Conservation (phyloP, 1,284 basidiomycete species). For the Melampsora americana region DNA sequence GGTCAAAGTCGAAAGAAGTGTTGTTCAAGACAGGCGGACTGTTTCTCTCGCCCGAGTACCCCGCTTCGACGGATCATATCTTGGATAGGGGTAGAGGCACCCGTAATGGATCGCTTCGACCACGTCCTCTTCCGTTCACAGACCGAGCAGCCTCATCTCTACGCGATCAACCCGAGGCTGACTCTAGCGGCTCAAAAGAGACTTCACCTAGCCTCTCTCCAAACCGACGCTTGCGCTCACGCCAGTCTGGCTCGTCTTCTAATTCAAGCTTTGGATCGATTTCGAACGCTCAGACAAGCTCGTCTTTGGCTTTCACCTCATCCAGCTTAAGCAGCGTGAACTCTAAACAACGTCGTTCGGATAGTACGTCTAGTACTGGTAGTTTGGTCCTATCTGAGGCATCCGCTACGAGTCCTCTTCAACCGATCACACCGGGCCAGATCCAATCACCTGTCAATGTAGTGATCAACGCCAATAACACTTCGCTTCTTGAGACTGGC, state of each 20-base stretch:
- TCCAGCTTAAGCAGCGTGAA: background rate
- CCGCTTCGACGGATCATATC: background rate
- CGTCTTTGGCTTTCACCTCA: constrained; percentile 1
- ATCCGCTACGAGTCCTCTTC: background rate
- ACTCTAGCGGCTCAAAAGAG: background rate
- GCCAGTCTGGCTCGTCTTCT: constrained; percentile 6
- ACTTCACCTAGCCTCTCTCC: background rate
- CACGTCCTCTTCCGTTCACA: background rate
- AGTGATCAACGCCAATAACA: background rate
- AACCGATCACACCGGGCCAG: background rate
- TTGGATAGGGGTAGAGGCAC: background rate
- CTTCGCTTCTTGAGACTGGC: background rate
- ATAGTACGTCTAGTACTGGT: background rate
- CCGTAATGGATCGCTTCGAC: background rate
- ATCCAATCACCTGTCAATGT: background rate
- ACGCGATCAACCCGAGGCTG: background rate
- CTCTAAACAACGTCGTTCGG: background rate
- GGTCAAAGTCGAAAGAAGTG: too few species aligned
- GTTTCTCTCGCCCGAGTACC: background rate
- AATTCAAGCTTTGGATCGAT: constrained; percentile 34
- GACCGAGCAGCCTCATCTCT: background rate
- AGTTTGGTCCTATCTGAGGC: background rate
- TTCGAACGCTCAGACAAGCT: background rate
- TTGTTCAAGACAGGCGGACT: too few species aligned
- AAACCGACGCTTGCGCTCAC: background rate